Percentiles rank a stretch among this genome's conserved stretches.
Conservation (phyloP, 2,329 filamentous ascomycete genomes). For the Thyridium curvatum region DNA sequence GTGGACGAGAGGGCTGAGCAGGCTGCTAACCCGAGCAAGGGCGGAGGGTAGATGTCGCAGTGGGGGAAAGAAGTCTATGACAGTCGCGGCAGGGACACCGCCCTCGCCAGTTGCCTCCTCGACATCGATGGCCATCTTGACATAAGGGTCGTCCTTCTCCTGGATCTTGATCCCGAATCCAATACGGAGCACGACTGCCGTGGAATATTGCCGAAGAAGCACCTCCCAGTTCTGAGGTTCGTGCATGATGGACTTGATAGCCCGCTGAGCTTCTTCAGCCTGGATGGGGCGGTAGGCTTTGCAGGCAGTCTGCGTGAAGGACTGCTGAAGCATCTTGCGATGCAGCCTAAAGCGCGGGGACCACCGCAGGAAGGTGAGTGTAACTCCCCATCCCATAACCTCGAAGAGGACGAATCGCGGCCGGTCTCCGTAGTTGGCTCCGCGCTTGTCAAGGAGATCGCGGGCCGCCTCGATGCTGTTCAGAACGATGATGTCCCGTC, state of each 20-base stretch:
- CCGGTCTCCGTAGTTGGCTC: slow-evolving; percentile 30
- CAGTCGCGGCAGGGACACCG: slow-evolving; percentile 23
- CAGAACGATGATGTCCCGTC: slow-evolving; percentile 28
- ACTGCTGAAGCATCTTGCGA: slow-evolving; percentile 30
- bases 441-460: slow-evolving; percentile 31
- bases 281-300: slow-evolving; percentile 8
- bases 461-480: slow-evolving; percentile 27
- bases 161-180: slow-evolving; percentile 34
- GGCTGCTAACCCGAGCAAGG: too few relatives aligned
- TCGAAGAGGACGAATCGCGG: slow-evolving; percentile 29
- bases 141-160: slow-evolving; percentile 28
- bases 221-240: slow-evolving; percentile 27
- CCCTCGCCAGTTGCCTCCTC: slow-evolving; percentile 18
- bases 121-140: slow-evolving; percentile 25
- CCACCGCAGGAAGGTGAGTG: slow-evolving; percentile 33
- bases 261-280: slow-evolving; percentile 20
- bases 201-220: slow-evolving; percentile 28
- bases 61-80: slow-evolving; percentile 43
- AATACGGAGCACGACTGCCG: slow-evolving; percentile 33
- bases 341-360: slow-evolving; percentile 32
- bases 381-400: slow-evolving; percentile 34
- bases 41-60: slow-evolving; percentile 28
- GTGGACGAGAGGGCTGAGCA: slow-evolving; percentile 26
- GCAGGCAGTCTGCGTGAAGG: slow-evolving; percentile 19
- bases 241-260: slow-evolving; percentile 21